Evolutionary conservation across 2,329 filamentous ascomycete species (phyloP).

Genomic region (Podosphaera aphanis): DNA sequence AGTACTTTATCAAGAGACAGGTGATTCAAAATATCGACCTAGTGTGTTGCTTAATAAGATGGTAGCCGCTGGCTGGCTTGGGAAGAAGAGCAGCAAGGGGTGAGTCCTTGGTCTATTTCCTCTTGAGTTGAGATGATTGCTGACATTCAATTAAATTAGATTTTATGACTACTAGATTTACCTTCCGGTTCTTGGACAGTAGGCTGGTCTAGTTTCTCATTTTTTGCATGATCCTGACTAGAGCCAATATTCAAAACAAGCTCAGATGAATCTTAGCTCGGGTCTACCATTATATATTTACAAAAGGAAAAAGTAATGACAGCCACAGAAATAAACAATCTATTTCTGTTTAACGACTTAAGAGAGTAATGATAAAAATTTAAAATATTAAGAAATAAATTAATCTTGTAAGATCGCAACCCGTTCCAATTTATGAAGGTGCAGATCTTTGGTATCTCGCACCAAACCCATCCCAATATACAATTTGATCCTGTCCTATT

Average conservation of each 20-base stretch:
- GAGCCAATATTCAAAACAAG: background rate
- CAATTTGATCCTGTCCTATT: background rate
- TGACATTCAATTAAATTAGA: conserved; percentile 7
- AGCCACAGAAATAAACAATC: background rate
- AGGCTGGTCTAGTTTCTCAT: background rate
- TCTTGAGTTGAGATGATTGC: conserved; percentile 2
- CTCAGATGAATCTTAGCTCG: background rate
- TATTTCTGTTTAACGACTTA: background rate
- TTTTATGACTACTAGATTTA: conserved; percentile 15
- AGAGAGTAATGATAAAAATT: background rate
- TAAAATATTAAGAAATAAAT: background rate
- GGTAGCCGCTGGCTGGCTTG: conserved; percentile 93
- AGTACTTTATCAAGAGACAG: conserved; percentile 73
- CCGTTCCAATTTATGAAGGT: background rate
- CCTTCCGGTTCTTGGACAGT: background rate
- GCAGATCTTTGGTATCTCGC: background rate
- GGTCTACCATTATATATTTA: background rate
- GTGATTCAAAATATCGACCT: conserved; percentile 87
- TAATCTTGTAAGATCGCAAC: background rate
- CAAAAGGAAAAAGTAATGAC: background rate
- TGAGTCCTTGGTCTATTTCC: conserved; percentile 5
- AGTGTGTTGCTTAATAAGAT: conserved; percentile 75
- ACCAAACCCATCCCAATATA: background rate
- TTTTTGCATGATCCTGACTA: background rate
- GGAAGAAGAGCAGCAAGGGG: conserved; percentile 91